These are phyloP conservation scores for Amanita pseudoporphyria DNA, from an alignment of 768 basidiomycete genomes.

Conservation along the genomic window DNA sequence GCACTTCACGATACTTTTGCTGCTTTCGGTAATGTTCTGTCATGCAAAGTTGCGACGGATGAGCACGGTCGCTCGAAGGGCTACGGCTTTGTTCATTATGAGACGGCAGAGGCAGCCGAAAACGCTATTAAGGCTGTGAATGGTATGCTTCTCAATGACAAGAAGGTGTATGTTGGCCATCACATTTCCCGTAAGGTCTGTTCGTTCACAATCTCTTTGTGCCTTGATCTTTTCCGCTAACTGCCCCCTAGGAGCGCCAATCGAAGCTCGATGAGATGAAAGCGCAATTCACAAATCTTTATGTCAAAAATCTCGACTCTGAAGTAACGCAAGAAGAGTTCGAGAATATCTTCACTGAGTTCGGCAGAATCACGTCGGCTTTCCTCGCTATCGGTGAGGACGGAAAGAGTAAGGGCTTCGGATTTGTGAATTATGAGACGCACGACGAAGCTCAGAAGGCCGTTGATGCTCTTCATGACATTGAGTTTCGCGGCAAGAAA, in stretches of 20 bases:
- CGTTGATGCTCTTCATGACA: slow-evolving; percentile 83
- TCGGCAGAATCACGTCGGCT: slow-evolving; percentile 83
- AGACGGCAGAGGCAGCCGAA: slow-evolving; percentile 95
- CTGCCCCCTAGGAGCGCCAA: slow-evolving; percentile 67
- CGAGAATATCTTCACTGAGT: slow-evolving; percentile 64
- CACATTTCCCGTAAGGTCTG: slow-evolving; percentile 92
- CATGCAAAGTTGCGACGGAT: slow-evolving; percentile 98
- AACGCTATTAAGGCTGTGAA: slow-evolving; percentile 97
- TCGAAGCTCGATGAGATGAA: slow-evolving; percentile 98
- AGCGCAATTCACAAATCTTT: slow-evolving; percentile 95
- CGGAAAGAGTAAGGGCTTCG: slow-evolving; percentile 94
- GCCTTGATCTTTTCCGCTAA: neutral
- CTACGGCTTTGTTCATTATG: slow-evolving; percentile 99
- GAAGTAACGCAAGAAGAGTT: slow-evolving; percentile 85
- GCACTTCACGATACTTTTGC: slow-evolving; percentile 99
- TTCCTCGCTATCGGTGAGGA: slow-evolving; percentile 76
- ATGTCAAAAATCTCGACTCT: slow-evolving; percentile 91
- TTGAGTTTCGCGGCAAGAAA: slow-evolving; percentile 76
- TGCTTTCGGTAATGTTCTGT: slow-evolving; percentile 96
- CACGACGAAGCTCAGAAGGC: slow-evolving; percentile 92
- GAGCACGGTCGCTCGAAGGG: slow-evolving; percentile 94
- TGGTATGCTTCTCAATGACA: slow-evolving; percentile 98
- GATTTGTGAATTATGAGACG: slow-evolving; percentile 92
- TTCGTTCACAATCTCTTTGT: slow-evolving; percentile 5
- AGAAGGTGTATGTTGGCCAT: slow-evolving; percentile 97